Conservation (phyloP, 257 asterid species). For the Solanum tacnaense region DNA sequence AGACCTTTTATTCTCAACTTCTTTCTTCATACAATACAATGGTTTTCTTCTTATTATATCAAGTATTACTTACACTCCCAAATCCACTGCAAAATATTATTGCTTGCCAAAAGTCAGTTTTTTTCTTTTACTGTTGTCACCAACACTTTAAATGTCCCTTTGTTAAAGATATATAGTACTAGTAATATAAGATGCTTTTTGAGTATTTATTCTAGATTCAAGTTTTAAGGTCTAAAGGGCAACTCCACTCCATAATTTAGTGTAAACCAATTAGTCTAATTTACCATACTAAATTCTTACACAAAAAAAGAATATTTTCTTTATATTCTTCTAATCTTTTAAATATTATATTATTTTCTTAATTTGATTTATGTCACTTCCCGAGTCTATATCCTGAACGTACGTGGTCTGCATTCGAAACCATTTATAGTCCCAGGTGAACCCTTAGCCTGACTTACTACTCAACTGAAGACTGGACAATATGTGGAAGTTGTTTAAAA, state of each 20-base stretch:
- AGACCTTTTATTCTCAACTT: not conserved
- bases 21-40: not conserved
- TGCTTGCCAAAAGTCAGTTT: not conserved
- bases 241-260: not conserved
- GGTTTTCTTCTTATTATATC: not conserved
- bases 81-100: not conserved
- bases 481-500: not conserved
- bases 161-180: not conserved
- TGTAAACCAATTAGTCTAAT: not conserved
- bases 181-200: not conserved
- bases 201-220: not conserved
- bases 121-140: too few species aligned
- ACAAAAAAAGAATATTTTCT: not conserved
- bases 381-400: not conserved
- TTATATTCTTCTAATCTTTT: too few species aligned
- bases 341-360: too few species aligned
- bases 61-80: not conserved
- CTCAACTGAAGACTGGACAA: not conserved
- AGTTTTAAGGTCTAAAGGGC: not conserved
- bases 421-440: not conserved
- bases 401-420: not conserved
- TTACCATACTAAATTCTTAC: not conserved
- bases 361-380: not conserved
- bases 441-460: not conserved
- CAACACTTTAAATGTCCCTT: too few species aligned